Evolutionary conservation across 257 asterid species (phyloP).

Genomic region (Pogostemon cablin): DNA sequence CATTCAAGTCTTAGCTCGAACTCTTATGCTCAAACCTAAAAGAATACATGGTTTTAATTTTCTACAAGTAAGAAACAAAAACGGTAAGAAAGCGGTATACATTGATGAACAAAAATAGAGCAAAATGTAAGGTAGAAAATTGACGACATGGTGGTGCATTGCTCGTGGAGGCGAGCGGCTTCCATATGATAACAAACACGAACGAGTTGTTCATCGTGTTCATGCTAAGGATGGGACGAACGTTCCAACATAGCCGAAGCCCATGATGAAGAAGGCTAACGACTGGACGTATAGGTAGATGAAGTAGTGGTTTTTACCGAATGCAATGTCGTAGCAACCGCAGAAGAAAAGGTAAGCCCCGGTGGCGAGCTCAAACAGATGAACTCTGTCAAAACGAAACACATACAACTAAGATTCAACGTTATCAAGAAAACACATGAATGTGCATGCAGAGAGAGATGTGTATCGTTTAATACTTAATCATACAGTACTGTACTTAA

Average conservation of each 20-base stretch:
- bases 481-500: too few species aligned
- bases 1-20: constrained; percentile 50
- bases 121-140: constrained; percentile 26
- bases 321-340: constrained; percentile 70
- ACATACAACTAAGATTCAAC: too few species aligned
- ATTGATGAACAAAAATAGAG: constrained; percentile 7
- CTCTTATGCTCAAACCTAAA: constrained; percentile 53
- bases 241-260: constrained; percentile 83
- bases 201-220: background rate
- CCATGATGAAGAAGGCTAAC: constrained; percentile 67
- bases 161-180: background rate
- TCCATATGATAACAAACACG: constrained; percentile 3
- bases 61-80: constrained; percentile 35
- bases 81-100: constrained; percentile 27
- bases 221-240: constrained; percentile 53
- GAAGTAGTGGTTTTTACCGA: constrained; percentile 64
- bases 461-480: too few species aligned
- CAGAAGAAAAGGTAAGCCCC: constrained; percentile 76
- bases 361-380: constrained; percentile 62
- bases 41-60: constrained; percentile 46
- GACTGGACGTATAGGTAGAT: constrained; percentile 73
- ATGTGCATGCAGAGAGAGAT: too few species aligned
- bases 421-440: too few species aligned
- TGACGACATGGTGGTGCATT: constrained; percentile 25
- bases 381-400: constrained; percentile 46